A percentile compares a stretch with the other conserved stretches of the same genome.
Conservation (phyloP, 1,284 basidiomycete genomes). For the Gomphus bonarii region DNA sequence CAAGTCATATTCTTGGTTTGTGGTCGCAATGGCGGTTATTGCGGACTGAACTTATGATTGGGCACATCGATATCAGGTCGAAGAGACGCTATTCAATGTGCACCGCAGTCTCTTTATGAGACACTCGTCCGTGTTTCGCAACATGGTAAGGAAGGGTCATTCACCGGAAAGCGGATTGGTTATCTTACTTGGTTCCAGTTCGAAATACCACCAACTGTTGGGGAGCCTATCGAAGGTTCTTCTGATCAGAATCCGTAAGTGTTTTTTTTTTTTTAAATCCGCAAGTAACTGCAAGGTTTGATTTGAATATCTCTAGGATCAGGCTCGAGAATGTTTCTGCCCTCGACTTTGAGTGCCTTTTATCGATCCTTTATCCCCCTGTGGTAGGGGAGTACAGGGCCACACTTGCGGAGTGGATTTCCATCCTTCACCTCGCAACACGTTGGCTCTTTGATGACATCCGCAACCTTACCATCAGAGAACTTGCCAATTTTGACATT, state of each 20-base stretch:
- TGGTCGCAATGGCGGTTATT: background rate
- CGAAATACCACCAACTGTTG: constrained; percentile 11
- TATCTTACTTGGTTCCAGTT: constrained; percentile 1
- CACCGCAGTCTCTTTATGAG: constrained; percentile 24
- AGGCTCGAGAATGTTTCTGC: constrained; percentile 19
- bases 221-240: constrained; percentile 9
- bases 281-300: no score
- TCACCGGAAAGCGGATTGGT: background rate
- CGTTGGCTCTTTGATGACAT: constrained; percentile 53
- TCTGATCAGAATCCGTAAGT: constrained; percentile 17
- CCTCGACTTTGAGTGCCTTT: constrained; percentile 22
- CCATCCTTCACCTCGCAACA: constrained; percentile 46
- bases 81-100: constrained; percentile 22
- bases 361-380: constrained; percentile 22
- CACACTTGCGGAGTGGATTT: constrained; percentile 39
- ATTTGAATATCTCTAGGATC: constrained; percentile 11
- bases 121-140: constrained; percentile 21
- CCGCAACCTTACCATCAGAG: constrained; percentile 43
- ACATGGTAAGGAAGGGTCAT: constrained; percentile 17
- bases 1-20: constrained; percentile 11
- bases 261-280: no score
- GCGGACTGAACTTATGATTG: background rate
- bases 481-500: constrained; percentile 30
- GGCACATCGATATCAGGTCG: constrained; percentile 19
- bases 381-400: constrained; percentile 20